Conservation (phyloP, 2,329 filamentous ascomycete species). For the Gremmenia infestans region DNA sequence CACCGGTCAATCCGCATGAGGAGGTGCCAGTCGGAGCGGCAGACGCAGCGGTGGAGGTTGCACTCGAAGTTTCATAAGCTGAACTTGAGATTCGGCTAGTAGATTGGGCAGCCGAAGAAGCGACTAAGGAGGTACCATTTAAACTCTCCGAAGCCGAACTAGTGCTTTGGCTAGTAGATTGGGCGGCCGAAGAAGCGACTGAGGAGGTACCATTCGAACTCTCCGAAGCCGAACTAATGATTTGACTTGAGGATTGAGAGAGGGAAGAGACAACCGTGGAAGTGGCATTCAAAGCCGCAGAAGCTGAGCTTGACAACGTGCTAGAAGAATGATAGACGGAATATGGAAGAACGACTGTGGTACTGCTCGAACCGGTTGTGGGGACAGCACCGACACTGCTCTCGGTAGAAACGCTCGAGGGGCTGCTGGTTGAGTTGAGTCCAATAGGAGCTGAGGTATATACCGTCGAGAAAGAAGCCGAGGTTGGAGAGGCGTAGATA, state of each 20-base stretch:
- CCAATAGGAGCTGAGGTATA: neutral
- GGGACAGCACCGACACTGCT: neutral
- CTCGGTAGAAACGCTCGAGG: neutral
- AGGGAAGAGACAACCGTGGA: neutral
- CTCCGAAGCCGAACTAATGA: neutral
- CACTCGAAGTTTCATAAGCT: neutral
- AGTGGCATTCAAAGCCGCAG: neutral
- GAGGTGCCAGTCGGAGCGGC: conserved; percentile 7
- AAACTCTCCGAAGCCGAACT: neutral
- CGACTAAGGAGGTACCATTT: neutral
- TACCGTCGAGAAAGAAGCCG: neutral
- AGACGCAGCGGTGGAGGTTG: conserved; percentile 9
- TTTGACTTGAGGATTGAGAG: neutral
- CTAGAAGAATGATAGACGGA: neutral
- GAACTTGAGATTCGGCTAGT: neutral
- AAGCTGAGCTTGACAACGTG: neutral
- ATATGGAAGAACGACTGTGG: neutral
- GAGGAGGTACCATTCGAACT: neutral
- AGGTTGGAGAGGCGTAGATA: neutral
- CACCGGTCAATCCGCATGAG: conserved; percentile 24
- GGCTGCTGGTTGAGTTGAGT: neutral
- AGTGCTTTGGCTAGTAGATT: neutral
- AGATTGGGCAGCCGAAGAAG: neutral
- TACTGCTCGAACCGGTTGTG: neutral
- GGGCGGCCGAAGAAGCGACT: neutral